Conservation (phyloP, 495 filamentous ascomycete species). For the Polyplosphaeria fusca region DNA sequence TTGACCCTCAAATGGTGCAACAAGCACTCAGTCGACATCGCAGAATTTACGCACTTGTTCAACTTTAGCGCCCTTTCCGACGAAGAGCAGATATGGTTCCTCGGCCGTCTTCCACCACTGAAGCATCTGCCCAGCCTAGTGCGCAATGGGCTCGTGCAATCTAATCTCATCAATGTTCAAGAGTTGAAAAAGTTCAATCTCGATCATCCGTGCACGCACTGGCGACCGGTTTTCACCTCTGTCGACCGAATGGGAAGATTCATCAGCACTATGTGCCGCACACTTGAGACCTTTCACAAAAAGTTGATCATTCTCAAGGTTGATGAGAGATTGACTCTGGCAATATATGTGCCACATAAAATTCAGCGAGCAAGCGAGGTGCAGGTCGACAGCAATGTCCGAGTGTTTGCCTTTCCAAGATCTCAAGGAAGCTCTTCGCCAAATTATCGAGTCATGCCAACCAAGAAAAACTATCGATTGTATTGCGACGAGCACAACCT, state of each 20-base stretch:
- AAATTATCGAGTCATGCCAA: slow-evolving; percentile 43
- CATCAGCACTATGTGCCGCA: slow-evolving; percentile 36
- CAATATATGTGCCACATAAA: slow-evolving; percentile 50
- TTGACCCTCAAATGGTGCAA: slow-evolving; percentile 46
- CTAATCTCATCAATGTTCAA: slow-evolving; percentile 36
- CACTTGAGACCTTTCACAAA: slow-evolving; percentile 46
- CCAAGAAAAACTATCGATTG: slow-evolving; percentile 47
- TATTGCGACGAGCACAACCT: slow-evolving; percentile 46
- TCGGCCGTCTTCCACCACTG: slow-evolving; percentile 41
- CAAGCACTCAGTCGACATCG: slow-evolving; percentile 36
- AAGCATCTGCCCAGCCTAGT: slow-evolving; percentile 36
- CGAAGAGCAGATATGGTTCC: slow-evolving; percentile 46
- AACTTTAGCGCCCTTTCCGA: slow-evolving; percentile 44
- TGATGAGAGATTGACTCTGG: slow-evolving; percentile 49
- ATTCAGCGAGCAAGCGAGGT: slow-evolving; percentile 41
- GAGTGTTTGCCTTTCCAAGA: slow-evolving; percentile 51
- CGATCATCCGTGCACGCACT: slow-evolving; percentile 42
- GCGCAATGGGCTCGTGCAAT: slow-evolving; percentile 46
- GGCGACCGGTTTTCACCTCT: slow-evolving; percentile 49
- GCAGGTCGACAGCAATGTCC: slow-evolving; percentile 44
- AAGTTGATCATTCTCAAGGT: slow-evolving; percentile 49
- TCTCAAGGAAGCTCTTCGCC: slow-evolving; percentile 42
- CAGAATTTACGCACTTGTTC: slow-evolving; percentile 44
- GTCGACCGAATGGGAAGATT: slow-evolving; percentile 45
- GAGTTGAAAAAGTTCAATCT: slow-evolving; percentile 43